Base-by-base conservation (phyloP, 805 yeast species). In the Lipomyces yamanashiensis region DNA sequence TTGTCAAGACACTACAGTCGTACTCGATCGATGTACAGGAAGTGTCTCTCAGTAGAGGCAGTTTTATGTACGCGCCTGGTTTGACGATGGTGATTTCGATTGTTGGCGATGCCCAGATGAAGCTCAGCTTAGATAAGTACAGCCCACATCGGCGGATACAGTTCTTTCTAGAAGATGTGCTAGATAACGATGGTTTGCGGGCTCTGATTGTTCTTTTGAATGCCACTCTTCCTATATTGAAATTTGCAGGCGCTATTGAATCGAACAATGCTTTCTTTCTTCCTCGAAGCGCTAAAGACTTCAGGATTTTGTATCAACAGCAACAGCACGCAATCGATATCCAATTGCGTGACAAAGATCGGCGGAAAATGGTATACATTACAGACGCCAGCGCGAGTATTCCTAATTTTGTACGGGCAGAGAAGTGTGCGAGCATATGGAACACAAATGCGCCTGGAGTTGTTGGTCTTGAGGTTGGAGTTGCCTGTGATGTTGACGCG, bases 101-200 rank as follows among this genome's bases (percentile, higher is more conserved):
- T 47, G 33, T 39, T 19, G 51, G 39, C 23, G 56, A 65, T 36
- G 36, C 61, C 33, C 21, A 36, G 39, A 64, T 67, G 63, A 50
- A 19, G 21, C 54, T 75, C 37, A 50, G 59, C 15, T 63, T 75
- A 47, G 60, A 64, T 43, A 52, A 44, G 7, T 36, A 53, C 15
- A 72, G 66, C 47, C 77, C 77, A 13, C 76, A 74, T 52, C 51
- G 59, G 4, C 43, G 69, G 21, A 71, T 75, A n/a, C 68, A 59
- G 49, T 67, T 67, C 44, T 67, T 68, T 39, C 56, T 75, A 39
- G 73, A 74, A 50, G 68, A 68, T 33, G 61, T 73, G n/a, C 67
- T 75, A 37, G 66, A 67, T 33, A 53, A 51, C 33, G 64, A 65
- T 19, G 76, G 77, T 1, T 62, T 75, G 50, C 55, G 58, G 34